Percentiles rank a stretch among this genome's conserved stretches.
phyloP scores from a whole-genome alignment of 371 early-diverging fungal genomes.

The Blyttiomyces sp. region DNA sequence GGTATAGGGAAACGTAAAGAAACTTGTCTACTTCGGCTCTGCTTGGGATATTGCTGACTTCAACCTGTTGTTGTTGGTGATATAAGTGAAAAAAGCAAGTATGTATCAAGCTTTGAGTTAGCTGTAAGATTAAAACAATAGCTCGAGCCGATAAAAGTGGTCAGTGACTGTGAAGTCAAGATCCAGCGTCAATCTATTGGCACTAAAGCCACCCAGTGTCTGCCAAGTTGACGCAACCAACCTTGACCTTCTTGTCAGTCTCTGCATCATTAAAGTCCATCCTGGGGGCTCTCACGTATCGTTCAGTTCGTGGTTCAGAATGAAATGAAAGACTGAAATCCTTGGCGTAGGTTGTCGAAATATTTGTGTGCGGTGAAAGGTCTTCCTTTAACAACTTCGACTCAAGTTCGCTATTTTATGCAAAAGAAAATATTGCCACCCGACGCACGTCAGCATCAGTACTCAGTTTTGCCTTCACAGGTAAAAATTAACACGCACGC shows the following conservation, averaged over 20 bases:
- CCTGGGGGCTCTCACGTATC: no score
- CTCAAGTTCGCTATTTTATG: not conserved
- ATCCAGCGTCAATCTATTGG: not conserved
- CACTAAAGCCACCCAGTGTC: not conserved
- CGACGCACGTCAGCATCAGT: no score
- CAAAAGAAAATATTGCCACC: not conserved
- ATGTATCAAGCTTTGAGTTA: no score
- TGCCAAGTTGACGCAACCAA: no score
- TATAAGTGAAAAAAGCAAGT: no score
- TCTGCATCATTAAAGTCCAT: no score
- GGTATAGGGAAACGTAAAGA: conserved; percentile 28
- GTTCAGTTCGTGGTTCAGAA: no score
- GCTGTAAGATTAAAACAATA: not conserved
- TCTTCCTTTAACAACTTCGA: not conserved
- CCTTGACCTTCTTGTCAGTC: no score
- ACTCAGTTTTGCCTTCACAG: no score
- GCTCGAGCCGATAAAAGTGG: not conserved
- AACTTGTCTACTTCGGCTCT: conserved; percentile 24
- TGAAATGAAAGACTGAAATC: not conserved
- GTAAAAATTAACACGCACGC: no score
- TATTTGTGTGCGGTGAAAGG: not conserved
- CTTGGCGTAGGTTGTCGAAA: not conserved
- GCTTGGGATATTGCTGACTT: conserved; percentile 2
- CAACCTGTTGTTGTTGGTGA: no score
- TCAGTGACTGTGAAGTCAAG: not conserved